Evolutionary conservation across 768 basidiomycete species (phyloP), one percentile per base, ranked within the genome.

Genomic region (Tricholoma sp.): DNA sequence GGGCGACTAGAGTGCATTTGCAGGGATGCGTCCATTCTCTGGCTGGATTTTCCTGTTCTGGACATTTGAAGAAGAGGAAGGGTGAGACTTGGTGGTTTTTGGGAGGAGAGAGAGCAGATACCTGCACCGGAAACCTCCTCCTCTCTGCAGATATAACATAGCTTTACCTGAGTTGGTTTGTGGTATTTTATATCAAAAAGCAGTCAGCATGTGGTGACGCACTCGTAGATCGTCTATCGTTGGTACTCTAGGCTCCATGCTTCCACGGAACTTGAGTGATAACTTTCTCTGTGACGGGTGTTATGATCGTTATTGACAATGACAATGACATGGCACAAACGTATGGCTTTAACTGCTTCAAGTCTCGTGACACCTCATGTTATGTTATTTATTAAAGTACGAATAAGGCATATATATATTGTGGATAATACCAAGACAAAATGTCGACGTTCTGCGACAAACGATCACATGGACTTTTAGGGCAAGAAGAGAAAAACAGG

Each of bases 141-240:
- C 62, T 91, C 89, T 31, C 86, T 73, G 63, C 89, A 91, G 55
- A 91, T 90, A 67, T 88, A 91, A 60, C 89, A 91, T 10, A 88
- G 74, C 67, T 90, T 91, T 59, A 90, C 82, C 78, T 80, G 24
- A 2, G 56, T 12, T 4, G 24, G 24, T 24, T 24, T 24, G 44
- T 13, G 33, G 34, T 24, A 56, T 24, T 28, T 47, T n/a, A 36
- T 29, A 28, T 49, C 6, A 58, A 31, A 24, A 28, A 17, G 31
- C 47, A 7, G 48, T 55, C 42, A 15, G 17, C 47, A 53, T 15
- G 11, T 15, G 12, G 28, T 13, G 18, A 60, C 67, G 42, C 54
- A 70, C 69, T 44, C 69, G 63, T 24, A 70, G 57, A 49, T 70
- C 69, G 55, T 68, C 31, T 29, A 70, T 54, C 4, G 68, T 69